These are phyloP conservation scores for Rhododendron williamsianum DNA, from an alignment of 148 eudicot genomes.

Conservation along the genomic window DNA sequence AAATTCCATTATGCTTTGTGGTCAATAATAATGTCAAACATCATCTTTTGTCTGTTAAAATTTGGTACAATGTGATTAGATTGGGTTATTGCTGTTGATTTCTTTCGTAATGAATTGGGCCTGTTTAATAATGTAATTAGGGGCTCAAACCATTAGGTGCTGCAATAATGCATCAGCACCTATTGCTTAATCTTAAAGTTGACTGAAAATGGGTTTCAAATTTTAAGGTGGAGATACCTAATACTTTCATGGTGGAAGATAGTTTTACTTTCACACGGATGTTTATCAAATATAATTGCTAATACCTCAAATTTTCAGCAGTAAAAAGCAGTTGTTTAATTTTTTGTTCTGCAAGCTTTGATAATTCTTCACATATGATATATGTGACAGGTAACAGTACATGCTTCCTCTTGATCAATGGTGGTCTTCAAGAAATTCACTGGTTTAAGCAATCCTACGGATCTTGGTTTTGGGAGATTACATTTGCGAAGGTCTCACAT, in stretches of 20 bases:
- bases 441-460: slow-evolving; percentile 85
- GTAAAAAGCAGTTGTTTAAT: neutral
- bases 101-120: neutral
- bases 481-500: slow-evolving; percentile 73
- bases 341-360: neutral
- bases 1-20: neutral
- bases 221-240: neutral
- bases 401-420: slow-evolving; percentile 55
- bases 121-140: neutral
- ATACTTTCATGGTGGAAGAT: neutral
- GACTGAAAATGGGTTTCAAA: neutral
- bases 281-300: neutral
- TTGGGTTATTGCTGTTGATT: neutral
- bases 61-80: neutral
- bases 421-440: slow-evolving; percentile 73
- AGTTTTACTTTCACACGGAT: neutral
- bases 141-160: neutral
- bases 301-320: neutral
- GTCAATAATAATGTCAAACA: neutral
- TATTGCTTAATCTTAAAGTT: neutral
- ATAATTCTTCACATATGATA: slow-evolving; percentile 1
- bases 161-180: neutral
- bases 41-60: neutral
- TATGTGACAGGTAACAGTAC: slow-evolving; percentile 47
- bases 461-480: slow-evolving; percentile 97